phyloP scores from a whole-genome alignment of 768 basidiomycete genomes.

The Agrocybe pediades region DNA sequence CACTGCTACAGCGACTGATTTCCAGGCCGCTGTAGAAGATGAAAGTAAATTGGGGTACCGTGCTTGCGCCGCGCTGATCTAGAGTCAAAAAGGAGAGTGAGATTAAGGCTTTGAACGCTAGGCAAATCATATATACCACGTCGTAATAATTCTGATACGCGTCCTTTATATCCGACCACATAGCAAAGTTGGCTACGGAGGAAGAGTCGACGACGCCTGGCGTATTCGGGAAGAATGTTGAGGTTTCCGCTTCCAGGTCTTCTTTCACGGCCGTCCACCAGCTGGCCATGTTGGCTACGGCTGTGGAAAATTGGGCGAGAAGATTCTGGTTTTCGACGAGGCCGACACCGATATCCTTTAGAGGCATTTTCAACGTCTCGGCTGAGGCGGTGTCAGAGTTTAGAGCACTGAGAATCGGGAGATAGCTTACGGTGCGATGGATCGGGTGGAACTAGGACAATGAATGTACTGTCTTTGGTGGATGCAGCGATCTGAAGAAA shows the following conservation, averaged over 20 bases:
- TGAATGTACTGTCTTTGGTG: conserved; percentile 34
- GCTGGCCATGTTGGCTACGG: conserved; percentile 23
- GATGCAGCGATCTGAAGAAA: conserved; percentile 35
- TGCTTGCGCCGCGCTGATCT: conserved; percentile 28
- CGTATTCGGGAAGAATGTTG: conserved; percentile 11
- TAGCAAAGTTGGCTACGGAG: conserved; percentile 10
- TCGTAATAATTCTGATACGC: conserved; percentile 30
- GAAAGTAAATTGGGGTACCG: conserved; percentile 28
- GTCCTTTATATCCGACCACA: conserved; percentile 24
- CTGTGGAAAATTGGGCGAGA: conserved; percentile 32
- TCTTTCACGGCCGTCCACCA: conserved; percentile 36
- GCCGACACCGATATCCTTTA: conserved; percentile 38
- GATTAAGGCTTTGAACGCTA: neutral
- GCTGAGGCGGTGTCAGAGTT: conserved; percentile 20
- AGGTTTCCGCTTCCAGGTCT: conserved; percentile 22
- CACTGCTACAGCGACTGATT: conserved; percentile 22
- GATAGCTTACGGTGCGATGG: conserved; percentile 31
- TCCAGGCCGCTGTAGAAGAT: conserved; percentile 30
- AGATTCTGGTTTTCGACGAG: conserved; percentile 40
- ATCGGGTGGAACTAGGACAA: conserved; percentile 37
- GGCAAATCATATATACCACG: conserved; percentile 19
- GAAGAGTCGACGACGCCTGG: conserved; percentile 1
- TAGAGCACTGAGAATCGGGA: neutral
- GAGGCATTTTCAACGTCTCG: conserved; percentile 29
- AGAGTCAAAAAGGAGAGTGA: neutral